Evolutionary conservation across 2,329 filamentous ascomycete genomes (phyloP).

Genomic region (Apiospora hydei): DNA sequence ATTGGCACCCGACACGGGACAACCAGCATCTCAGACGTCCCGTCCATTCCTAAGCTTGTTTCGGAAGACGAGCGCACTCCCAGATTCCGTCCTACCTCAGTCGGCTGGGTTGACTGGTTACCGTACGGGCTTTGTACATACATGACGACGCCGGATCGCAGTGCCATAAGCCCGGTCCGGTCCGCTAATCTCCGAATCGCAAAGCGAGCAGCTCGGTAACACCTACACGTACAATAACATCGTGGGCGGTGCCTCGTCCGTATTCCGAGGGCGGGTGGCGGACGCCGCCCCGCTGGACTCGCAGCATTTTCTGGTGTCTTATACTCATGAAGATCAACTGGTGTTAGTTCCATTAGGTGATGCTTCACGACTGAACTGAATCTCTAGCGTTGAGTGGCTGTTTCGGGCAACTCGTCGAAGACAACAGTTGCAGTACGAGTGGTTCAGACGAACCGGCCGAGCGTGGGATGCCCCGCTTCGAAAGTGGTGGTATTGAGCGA

Average conservation of each 20-base stretch:
- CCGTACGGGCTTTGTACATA: not conserved
- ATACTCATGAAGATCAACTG: not conserved
- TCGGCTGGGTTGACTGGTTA: conserved; percentile 6
- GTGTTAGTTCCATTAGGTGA: not conserved
- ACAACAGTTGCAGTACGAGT: not conserved
- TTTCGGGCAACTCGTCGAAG: conserved; percentile 19
- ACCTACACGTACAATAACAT: not conserved
- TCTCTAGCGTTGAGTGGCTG: conserved; percentile 7
- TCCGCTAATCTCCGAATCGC: conserved; percentile 16
- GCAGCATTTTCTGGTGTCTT: not conserved
- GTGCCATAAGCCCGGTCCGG: conserved; percentile 4
- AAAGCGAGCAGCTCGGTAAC: conserved; percentile 3
- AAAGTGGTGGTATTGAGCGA: not conserved
- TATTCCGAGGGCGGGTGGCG: not conserved
- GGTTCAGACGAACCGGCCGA: conserved; percentile 21
- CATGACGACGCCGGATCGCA: conserved; percentile 7
- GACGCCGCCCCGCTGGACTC: no score
- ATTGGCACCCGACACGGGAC: conserved; percentile 1
- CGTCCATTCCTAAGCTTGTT: conserved; percentile 8
- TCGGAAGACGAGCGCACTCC: conserved; percentile 9
- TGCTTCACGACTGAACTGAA: not conserved
- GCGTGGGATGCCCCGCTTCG: conserved; percentile 13
- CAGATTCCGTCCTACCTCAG: conserved; percentile 10
- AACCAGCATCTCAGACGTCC: not conserved
- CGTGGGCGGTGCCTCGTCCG: not conserved